phyloP scores from a whole-genome alignment of 2,329 filamentous ascomycete genomes.

The Phialophora expanda region DNA sequence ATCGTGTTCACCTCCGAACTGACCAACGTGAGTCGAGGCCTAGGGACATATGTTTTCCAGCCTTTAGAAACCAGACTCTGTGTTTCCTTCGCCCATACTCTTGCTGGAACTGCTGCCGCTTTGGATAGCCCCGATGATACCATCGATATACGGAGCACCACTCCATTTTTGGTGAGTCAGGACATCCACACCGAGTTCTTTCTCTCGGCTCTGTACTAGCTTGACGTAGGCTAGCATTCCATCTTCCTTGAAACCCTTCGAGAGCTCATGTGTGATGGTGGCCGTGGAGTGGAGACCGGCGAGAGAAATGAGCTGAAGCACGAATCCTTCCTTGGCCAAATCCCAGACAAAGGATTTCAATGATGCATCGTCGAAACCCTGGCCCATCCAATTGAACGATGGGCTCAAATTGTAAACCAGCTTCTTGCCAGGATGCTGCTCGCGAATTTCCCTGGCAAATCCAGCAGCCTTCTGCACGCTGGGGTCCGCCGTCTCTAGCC shows the following conservation, averaged over 20 bases:
- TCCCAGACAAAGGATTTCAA: constrained; percentile 96
- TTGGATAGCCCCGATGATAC: constrained; percentile 86
- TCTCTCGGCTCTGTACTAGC: constrained; percentile 84
- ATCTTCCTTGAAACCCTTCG: constrained; percentile 80
- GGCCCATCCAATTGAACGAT: constrained; percentile 98
- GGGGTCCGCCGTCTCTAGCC: constrained; percentile 95
- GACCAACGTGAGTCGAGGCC: background rate
- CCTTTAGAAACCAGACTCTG: constrained; percentile 61
- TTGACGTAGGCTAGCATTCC: constrained; percentile 99
- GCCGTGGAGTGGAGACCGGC: constrained; percentile 69
- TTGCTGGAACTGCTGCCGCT: constrained; percentile 86
- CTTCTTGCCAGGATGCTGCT: constrained; percentile 75
- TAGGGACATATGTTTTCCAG: background rate
- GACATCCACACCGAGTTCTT: constrained; percentile 89
- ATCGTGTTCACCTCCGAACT: background rate
- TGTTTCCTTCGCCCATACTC: constrained; percentile 96
- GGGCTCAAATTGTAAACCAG: constrained; percentile 96
- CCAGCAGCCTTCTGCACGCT: constrained; percentile 75
- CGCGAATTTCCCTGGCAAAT: constrained; percentile 78
- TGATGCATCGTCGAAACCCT: constrained; percentile 83
- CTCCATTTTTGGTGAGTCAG: constrained; percentile 88
- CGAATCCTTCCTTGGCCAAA: constrained; percentile 81
- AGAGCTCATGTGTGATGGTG: constrained; percentile 73
- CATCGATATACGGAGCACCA: constrained; percentile 78
- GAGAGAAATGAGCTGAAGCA: constrained; percentile 68